These are phyloP conservation scores for Pyrenophora graminea DNA, from an alignment of 2,329 filamentous ascomycete genomes.

Conservation along the genomic window DNA sequence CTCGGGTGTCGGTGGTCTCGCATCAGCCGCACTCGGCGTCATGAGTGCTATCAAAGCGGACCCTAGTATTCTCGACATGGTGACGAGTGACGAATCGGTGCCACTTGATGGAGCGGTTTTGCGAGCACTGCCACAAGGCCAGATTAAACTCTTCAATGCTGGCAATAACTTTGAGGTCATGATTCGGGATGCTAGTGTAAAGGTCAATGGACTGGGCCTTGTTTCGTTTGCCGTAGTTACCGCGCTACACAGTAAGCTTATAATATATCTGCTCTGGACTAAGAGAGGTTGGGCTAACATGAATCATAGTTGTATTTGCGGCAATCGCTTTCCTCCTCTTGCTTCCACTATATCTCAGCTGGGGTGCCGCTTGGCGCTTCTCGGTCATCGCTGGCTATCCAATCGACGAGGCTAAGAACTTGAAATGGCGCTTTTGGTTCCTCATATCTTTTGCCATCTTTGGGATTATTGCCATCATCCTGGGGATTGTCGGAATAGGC, in stretches of 20 bases:
- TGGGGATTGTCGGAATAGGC: conserved; percentile 35
- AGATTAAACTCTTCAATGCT: conserved; percentile 28
- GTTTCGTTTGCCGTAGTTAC: conserved; percentile 27
- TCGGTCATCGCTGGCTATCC: conserved; percentile 30
- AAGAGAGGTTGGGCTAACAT: not conserved
- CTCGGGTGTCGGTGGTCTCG: conserved; percentile 33
- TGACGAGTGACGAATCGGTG: not conserved
- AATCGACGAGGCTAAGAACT: conserved; percentile 29
- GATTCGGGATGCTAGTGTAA: conserved; percentile 20
- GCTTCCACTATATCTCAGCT: conserved; percentile 32
- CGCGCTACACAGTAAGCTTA: conserved; percentile 27
- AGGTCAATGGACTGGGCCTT: conserved; percentile 27
- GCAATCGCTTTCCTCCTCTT: conserved; percentile 31
- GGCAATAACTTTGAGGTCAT: conserved; percentile 32
- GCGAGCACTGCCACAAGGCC: conserved; percentile 26
- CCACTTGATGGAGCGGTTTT: conserved; percentile 26
- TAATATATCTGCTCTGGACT: not conserved
- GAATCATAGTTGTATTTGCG: conserved; percentile 22
- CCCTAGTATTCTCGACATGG: conserved; percentile 1
- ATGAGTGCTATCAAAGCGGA: conserved; percentile 21
- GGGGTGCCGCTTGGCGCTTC: conserved; percentile 32
- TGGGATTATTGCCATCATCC: conserved; percentile 22
- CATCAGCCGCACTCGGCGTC: conserved; percentile 23
- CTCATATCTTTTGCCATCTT: conserved; percentile 23
- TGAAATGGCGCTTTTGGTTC: conserved; percentile 31